Percentiles rank a stretch among this genome's conserved stretches.
Conservation (phyloP, 306 rosid genomes). For the Lathyrus aphaca region DNA sequence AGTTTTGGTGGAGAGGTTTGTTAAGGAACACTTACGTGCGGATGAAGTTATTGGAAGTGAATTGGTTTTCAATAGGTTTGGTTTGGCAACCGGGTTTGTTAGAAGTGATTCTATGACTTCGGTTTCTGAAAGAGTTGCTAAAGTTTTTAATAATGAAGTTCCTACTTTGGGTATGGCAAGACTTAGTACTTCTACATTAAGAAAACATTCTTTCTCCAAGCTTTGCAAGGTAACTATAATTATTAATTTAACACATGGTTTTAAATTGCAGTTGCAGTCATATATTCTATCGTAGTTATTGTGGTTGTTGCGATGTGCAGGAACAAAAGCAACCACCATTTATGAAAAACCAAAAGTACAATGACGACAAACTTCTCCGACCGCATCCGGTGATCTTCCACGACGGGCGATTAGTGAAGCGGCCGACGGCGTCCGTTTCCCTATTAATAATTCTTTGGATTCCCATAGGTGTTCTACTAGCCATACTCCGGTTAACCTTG, state of each 20-base stretch:
- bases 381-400: constrained; percentile 94
- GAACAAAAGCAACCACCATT: constrained; percentile 60
- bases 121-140: constrained; percentile 42
- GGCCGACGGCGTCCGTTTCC: constrained; percentile 73
- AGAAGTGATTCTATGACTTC: constrained; percentile 12
- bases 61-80: constrained; percentile 58
- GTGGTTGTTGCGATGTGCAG: too few relatives aligned
- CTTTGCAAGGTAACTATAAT: constrained; percentile 58
- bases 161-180: constrained; percentile 60
- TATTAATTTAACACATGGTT: neutral
- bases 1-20: constrained; percentile 81
- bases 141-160: constrained; percentile 37
- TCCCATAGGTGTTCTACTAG: constrained; percentile 82
- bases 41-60: constrained; percentile 73
- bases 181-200: constrained; percentile 9
- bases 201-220: constrained; percentile 43
- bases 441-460: constrained; percentile 82
- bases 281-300: too few relatives aligned
- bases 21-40: constrained; percentile 73
- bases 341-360: constrained; percentile 26
- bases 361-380: constrained; percentile 45
- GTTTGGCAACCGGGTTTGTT: constrained; percentile 72
- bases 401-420: constrained; percentile 92
- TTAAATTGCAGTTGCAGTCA: too few relatives aligned
- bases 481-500: constrained; percentile 51